Conservation (phyloP, 495 filamentous ascomycete genomes). For the Neurospora sp. region DNA sequence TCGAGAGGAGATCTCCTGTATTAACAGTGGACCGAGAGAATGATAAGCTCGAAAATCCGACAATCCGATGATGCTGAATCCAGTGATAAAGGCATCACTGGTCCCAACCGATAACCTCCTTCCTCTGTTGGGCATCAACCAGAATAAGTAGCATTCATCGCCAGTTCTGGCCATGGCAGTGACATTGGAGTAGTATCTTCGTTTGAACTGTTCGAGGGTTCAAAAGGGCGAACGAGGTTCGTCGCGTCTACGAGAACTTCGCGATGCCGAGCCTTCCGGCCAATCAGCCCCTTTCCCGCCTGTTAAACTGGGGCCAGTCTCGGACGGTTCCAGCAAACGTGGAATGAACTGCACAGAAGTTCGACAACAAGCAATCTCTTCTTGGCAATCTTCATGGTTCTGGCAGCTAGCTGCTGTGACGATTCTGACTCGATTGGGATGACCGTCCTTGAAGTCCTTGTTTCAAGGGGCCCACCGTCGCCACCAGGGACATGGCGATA, state of each 20-base stretch:
- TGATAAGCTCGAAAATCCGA: not conserved
- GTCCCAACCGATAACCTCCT: not conserved
- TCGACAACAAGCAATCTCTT: not conserved
- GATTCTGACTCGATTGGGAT: not conserved
- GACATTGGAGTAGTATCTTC: not conserved
- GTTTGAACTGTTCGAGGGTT: not conserved
- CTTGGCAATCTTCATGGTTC: not conserved
- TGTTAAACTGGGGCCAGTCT: not conserved
- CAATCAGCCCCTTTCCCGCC: not conserved
- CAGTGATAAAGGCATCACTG: not conserved
- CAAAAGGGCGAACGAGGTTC: not conserved
- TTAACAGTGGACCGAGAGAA: not conserved
- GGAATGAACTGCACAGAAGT: not conserved
- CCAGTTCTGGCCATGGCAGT: not conserved
- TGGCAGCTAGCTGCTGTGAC: not conserved
- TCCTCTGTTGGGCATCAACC: not conserved
- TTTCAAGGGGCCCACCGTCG: slow-evolving; percentile 10
- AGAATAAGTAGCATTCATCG: not conserved
- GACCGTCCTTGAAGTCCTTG: not conserved
- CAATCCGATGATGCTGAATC: not conserved
- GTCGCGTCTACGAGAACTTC: not conserved
- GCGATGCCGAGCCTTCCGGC: not conserved
- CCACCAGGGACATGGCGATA: not conserved
- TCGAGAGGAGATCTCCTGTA: not conserved
- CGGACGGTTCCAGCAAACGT: not conserved